Evolutionary conservation across 2,329 filamentous ascomycete species (phyloP), one percentile per base, ranked within the genome.

Genomic region (Bimuria novae-zelandiae): DNA sequence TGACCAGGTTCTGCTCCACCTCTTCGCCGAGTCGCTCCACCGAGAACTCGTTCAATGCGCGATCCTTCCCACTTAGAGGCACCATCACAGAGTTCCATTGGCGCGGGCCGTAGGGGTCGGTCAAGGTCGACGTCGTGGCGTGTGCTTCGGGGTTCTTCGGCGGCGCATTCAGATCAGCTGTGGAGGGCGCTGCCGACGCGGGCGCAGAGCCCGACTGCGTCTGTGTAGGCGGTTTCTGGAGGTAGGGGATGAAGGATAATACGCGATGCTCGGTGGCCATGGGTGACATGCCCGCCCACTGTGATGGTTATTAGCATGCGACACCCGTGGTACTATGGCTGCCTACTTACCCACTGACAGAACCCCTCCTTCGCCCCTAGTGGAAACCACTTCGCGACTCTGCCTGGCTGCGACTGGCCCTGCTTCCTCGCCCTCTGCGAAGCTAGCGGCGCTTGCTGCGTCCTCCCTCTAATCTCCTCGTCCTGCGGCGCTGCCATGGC

Each of bases 361-460:
- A 91, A 90, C 14, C 90, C 93, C 53, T 96, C 92, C 68, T 92
- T 94, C 77, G 96, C 96, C 44, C 92, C 88, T 19, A 97, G 77
- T 2, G 94, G 92, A 62, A 99, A 97, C 73, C 83, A 87, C 29
- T 76, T 63, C 4, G 63, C 59, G 23, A 70, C 60, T 11, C 69
- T 33, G 11, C 74, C 64, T 57, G 70, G 68, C 42, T 52, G 37
- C 50, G 32, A 62, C 48, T 72, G 67, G 5, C 65, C 68, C 48
- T 70, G 67, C 54, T 76, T 70, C 52, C 74, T 76, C 30, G 71
- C 72, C 55, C 78, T 72, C 63, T 80, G 77, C 23, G 79, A 79
- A 29, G 80, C 79, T 43, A 80, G 69, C 56, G 78, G 73, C 22
- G 77, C 74, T 63, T 80, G 77, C 60, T 80, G 80, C 25, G 66